Conservation (phyloP, 164 flowering plant species). For the Stephania japonica region DNA sequence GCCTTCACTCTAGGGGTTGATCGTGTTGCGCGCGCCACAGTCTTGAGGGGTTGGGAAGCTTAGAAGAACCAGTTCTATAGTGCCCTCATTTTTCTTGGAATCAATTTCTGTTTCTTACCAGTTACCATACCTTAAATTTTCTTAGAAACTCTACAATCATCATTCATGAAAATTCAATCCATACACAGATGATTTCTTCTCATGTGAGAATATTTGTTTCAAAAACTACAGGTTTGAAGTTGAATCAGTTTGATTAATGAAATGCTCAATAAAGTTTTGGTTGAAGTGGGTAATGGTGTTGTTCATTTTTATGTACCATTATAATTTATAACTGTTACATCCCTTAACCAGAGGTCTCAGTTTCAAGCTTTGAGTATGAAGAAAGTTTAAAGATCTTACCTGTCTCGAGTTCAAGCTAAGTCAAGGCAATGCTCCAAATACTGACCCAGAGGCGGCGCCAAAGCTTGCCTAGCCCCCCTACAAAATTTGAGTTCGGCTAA, state of each 20-base stretch:
- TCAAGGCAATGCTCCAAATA: too few relatives aligned
- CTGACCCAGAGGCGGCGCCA: too few relatives aligned
- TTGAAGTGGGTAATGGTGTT: too few relatives aligned
- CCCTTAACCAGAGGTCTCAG: too few relatives aligned
- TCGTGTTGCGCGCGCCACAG: conserved; percentile 83
- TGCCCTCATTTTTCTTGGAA: conserved; percentile 1
- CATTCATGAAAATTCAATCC: neutral
- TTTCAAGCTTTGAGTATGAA: too few relatives aligned
- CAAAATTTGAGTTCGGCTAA: too few relatives aligned
- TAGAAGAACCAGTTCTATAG: conserved; percentile 17
- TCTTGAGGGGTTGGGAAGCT: conserved; percentile 87
- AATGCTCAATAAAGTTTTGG: too few relatives aligned
- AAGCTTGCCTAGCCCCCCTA: too few relatives aligned
- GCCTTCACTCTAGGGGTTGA: conserved; percentile 85
- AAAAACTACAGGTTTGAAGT: neutral
- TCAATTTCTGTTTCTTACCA: neutral
- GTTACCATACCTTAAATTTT: neutral
- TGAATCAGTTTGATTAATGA: neutral
- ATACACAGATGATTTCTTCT: neutral
- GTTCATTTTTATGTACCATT: too few relatives aligned
- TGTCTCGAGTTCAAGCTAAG: too few relatives aligned
- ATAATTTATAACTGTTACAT: too few relatives aligned
- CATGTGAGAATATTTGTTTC: neutral
- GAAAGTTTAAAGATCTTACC: too few relatives aligned
- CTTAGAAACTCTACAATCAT: neutral